Conservation (phyloP, 768 basidiomycete species). For the Hydnomerulius pinastri region DNA sequence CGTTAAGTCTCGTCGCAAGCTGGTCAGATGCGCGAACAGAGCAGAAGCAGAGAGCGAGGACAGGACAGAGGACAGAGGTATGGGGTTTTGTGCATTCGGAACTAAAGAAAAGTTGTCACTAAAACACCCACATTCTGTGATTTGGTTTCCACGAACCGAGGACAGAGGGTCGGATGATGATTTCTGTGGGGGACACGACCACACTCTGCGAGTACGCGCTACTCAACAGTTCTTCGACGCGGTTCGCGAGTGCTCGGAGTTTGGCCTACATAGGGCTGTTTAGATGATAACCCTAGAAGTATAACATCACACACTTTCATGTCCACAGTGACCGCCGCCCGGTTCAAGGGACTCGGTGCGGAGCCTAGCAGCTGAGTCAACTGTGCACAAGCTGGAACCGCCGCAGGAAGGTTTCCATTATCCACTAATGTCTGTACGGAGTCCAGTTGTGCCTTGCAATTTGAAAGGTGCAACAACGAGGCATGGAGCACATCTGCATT, state of each 20-base stretch:
- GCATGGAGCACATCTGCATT: slow-evolving; percentile 54
- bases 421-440: slow-evolving; percentile 48
- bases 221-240: slow-evolving; percentile 69
- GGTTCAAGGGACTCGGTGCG: slow-evolving; percentile 52
- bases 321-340: slow-evolving; percentile 54
- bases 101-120: slow-evolving; percentile 41
- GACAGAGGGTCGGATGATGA: slow-evolving; percentile 55
- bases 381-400: slow-evolving; percentile 46
- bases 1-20: slow-evolving; percentile 65
- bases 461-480: slow-evolving; percentile 55
- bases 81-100: slow-evolving; percentile 49
- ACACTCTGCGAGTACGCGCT: slow-evolving; percentile 68
- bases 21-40: slow-evolving; percentile 55
- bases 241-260: slow-evolving; percentile 55
- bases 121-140: neutral
- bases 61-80: slow-evolving; percentile 57
- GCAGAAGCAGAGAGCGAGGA: slow-evolving; percentile 58
- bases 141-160: slow-evolving; percentile 44
- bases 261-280: slow-evolving; percentile 44
- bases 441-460: slow-evolving; percentile 50
- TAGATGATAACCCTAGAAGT: neutral
- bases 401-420: slow-evolving; percentile 64
- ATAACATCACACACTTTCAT: slow-evolving; percentile 51
- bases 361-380: slow-evolving; percentile 47
- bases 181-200: slow-evolving; percentile 46